Conservation (phyloP, 2,329 filamentous ascomycete genomes). For the Eutypa lata region DNA sequence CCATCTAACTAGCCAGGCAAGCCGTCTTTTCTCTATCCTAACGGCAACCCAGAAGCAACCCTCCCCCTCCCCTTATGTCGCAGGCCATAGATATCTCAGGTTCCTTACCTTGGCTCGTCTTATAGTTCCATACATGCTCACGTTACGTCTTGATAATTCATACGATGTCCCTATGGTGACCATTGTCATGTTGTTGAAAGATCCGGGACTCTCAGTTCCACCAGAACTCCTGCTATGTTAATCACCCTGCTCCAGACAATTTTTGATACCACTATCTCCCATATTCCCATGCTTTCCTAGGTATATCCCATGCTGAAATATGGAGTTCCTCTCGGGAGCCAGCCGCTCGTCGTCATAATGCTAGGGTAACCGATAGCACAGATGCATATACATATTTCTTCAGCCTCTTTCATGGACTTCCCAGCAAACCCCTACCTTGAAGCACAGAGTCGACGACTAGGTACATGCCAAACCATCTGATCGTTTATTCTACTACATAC, state of each 20-base stretch:
- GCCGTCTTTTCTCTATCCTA: not conserved
- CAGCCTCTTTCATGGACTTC: not conserved
- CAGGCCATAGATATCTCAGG: not conserved
- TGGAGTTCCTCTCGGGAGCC: constrained; percentile 1
- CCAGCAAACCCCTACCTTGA: not conserved
- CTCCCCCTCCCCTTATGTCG: not conserved
- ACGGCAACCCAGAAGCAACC: not conserved
- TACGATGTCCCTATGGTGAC: not conserved
- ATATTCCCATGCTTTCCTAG: not conserved
- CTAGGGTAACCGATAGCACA: not conserved
- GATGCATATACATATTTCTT: constrained; percentile 1
- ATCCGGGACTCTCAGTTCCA: not conserved
- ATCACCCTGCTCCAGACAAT: not conserved
- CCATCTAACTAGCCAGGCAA: not conserved
- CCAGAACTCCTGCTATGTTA: not conserved
- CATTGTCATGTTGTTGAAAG: not conserved
- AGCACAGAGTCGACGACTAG: not conserved
- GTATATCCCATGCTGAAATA: not conserved
- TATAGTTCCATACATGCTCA: not conserved
- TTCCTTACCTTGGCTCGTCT: not conserved
- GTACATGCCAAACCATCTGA: not conserved
- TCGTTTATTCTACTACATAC: not conserved
- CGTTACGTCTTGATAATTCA: not conserved
- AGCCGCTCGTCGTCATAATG: constrained; percentile 5
- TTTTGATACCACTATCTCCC: not conserved